Evolutionary conservation across 2,329 filamentous ascomycete species (phyloP), one percentile per base, ranked within the genome.

Genomic region (Curvularia sp.): DNA sequence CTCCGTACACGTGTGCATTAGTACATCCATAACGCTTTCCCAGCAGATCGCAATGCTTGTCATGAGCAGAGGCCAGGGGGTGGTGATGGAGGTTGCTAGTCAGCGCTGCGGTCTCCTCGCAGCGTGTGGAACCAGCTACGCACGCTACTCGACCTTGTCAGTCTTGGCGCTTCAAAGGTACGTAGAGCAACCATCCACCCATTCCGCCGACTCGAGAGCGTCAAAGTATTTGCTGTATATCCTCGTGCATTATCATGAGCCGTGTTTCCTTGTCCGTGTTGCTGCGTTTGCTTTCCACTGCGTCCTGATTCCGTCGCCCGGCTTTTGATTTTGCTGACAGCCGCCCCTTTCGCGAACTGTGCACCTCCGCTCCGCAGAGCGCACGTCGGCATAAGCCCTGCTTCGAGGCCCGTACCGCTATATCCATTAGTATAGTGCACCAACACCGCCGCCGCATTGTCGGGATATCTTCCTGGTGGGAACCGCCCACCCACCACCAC

Each of bases 401-500:
- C 67, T 62, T 61, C 58, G 66, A 62, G 52, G 55, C 49, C 41
- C 49, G 55, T 43, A 53, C 53, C 47, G 55, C 46, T 39, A 52
- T 24, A 47, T 41, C 43, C 46, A 35, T 44, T 50, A 55, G 48
- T 48, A 53, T 30, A 57, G 46, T 24, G 48, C 49, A 53, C 47
- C 56, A 50, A 47, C 56, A 49, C 60, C 64, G 66, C 64, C 64
- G 66, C 64, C 64, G 66, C 66, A 64, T 71, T 72, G 71, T 67
- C 68, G 51, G 68, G 66, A 52, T 68, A 65, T 46, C 50, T 64
- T 30, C 64, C 65, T 60, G 65, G 72, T 72, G 74, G 70, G 68
- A 73, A 67, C 52, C 69, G 68, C 69, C 72, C 68, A 68, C 68
- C 66, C 60, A 62, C 58, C 49, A 68, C 61, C 49, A 47, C 61